Conservation (phyloP, 441 rosid genomes). For the Bocquillonia castaneifolia region DNA sequence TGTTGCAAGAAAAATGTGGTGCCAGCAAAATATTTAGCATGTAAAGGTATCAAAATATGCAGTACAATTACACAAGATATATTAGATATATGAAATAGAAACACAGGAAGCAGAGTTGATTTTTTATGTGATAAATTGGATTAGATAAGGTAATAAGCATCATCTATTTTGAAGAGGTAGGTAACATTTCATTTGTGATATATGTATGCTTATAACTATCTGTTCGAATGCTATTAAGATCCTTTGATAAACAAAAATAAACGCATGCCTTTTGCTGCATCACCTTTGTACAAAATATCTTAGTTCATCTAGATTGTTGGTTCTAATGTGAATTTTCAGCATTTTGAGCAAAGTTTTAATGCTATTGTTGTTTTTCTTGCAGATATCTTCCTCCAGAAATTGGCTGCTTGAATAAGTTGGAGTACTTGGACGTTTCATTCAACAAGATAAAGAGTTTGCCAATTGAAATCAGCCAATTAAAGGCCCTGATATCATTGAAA, state of each 20-base stretch:
- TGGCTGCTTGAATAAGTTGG: conserved; percentile 71
- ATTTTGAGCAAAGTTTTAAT: conserved; percentile 11
- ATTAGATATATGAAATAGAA: too few species aligned
- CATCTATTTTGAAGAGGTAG: neutral
- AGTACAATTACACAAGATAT: too few species aligned
- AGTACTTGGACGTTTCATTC: conserved; percentile 83
- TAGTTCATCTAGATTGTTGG: neutral
- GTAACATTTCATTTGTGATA: neutral
- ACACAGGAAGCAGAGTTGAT: too few species aligned
- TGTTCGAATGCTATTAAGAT: too few species aligned
- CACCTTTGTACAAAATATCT: neutral
- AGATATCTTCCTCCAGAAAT: conserved; percentile 95
- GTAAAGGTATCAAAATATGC: too few species aligned
- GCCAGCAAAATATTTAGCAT: too few species aligned
- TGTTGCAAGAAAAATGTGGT: neutral
- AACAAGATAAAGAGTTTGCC: conserved; percentile 87
- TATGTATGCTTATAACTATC: neutral
- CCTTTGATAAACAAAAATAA: too few species aligned
- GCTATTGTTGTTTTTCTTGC: conserved; percentile 26
- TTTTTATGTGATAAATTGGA: too few species aligned
- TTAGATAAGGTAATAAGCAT: neutral
- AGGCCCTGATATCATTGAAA: conserved; percentile 61
- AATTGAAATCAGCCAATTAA: conserved; percentile 58
- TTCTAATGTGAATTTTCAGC: neutral
- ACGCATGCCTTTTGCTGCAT: neutral